Base-by-base conservation (phyloP, 257 asterid genomes). In the Ajuga chamaepitys region DNA sequence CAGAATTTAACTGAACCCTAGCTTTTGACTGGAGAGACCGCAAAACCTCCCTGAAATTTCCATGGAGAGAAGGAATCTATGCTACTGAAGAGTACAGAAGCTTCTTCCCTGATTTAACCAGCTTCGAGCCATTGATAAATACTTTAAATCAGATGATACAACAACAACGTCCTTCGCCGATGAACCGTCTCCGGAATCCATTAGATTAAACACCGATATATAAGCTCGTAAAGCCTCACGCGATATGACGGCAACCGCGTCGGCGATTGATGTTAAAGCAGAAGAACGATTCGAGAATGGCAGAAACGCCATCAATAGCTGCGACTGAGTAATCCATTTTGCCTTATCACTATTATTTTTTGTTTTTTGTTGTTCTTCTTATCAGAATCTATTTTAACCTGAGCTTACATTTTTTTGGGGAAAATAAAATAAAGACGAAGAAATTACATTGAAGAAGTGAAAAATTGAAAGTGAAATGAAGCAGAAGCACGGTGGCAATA, bases 151-250 rank as follows among this genome's bases (percentile, higher is more conserved):
- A 1, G 95, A 21, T 9, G 96, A 95, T 3, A 88, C 99, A 1
- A 88, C 77, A 13, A 88, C 97, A 6, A 85, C 91, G 41, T 90
- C 99, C 84, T 94, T 94, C 38, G 84, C 62, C 3, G 87, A 55
- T 4, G 95, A 86, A 62, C 99, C 99, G 50, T 94, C 99, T 5
- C 99, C 99, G 0, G 99, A 88, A 74, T 94, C 96, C 32, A 78
- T 81, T 74, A 90, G 70, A 75, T 85, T 83, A 70, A 94, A 94
- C 17, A 85, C 72, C 1, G 88, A 69, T 6, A 52, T 46, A 30
- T 90, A 89, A 4, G 86, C 95, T 30, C 82, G 66, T 73, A 94
- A 65, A 12, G 95, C 97, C 83, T 94, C 99, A 13, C 96, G 88
- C 7, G 97, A 81, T 42, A 94, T 61, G n/a, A 96, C 96, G 4